A percentile compares a stretch with the other conserved stretches of the same genome.
Evolutionary conservation across 495 filamentous ascomycete genomes (phyloP).

Genomic region (Talaromyces liani): DNA sequence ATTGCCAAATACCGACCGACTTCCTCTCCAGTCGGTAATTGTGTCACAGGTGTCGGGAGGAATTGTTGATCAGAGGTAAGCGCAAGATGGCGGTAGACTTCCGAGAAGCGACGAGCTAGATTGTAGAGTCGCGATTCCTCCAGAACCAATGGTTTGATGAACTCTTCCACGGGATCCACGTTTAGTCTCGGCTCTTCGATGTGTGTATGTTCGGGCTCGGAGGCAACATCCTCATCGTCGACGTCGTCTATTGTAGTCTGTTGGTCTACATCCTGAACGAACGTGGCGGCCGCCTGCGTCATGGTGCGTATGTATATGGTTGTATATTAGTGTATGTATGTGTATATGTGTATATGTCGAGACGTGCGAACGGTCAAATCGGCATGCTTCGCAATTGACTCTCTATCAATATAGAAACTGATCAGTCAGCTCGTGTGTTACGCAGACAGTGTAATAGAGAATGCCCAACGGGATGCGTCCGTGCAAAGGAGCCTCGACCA

Average conservation of each 20-base stretch:
- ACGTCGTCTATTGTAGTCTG: conserved; percentile 28
- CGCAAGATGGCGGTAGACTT: conserved; percentile 56
- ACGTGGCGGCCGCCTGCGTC: conserved; percentile 24
- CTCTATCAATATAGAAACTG: not conserved
- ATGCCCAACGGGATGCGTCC: not conserved
- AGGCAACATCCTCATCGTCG: conserved; percentile 29
- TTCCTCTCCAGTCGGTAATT: conserved; percentile 55
- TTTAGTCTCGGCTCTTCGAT: conserved; percentile 20
- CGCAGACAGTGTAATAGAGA: not conserved
- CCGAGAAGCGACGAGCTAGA: conserved; percentile 54
- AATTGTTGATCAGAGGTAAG: conserved; percentile 64
- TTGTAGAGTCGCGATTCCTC: conserved; percentile 44
- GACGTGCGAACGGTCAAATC: conserved; percentile 8
- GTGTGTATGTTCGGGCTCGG: conserved; percentile 25
- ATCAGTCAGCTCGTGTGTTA: not conserved
- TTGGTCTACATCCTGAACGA: conserved; percentile 28
- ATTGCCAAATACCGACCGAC: conserved; percentile 68
- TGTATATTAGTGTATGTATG: not conserved
- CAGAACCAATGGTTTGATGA: conserved; percentile 30
- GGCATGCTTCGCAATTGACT: not conserved
- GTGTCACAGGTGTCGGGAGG: conserved; percentile 70
- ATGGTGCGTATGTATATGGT: conserved; percentile 14
- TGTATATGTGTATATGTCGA: conserved; percentile 2
- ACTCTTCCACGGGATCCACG: conserved; percentile 28
- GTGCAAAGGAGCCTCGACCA: not conserved